phyloP scores from a whole-genome alignment of 768 basidiomycete species.

The Asterophora parasitica region DNA sequence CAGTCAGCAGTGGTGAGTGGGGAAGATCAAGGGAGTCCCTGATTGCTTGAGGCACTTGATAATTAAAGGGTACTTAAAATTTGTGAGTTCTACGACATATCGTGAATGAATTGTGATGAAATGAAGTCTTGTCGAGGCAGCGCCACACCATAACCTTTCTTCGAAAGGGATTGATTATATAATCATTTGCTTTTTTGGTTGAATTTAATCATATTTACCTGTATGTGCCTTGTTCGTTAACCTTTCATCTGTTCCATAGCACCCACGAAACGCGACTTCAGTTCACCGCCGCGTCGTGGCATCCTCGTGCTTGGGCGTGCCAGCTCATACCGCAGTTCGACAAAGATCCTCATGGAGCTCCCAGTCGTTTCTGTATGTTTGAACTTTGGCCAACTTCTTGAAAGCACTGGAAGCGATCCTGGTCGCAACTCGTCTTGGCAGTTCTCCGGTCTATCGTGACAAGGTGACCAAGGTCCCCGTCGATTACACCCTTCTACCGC shows the following conservation, averaged over 20 bases:
- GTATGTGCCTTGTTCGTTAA: neutral
- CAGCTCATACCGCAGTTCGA: neutral
- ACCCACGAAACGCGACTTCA: constrained; percentile 9
- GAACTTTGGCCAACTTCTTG: neutral
- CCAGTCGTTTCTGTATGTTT: neutral
- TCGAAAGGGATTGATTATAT: constrained; percentile 1
- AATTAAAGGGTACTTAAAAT: too few species aligned
- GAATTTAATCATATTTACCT: constrained; percentile 8
- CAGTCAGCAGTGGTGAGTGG: too few species aligned
- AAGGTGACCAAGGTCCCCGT: constrained; percentile 4
- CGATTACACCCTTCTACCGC: neutral
- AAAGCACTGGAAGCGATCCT: neutral
- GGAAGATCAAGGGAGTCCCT: too few species aligned
- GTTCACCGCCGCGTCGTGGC: constrained; percentile 7
- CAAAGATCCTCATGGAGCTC: constrained; percentile 3
- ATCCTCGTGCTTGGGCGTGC: constrained; percentile 3
- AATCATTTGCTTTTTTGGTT: constrained; percentile 3
- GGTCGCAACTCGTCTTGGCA: neutral
- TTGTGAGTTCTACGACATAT: too few species aligned
- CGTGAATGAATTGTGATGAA: too few species aligned
- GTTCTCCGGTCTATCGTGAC: neutral
- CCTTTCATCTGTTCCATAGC: neutral
- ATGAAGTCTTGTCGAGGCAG: too few species aligned
- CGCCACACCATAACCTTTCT: constrained; percentile 6
- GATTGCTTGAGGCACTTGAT: too few species aligned